Percentiles rank a stretch among this genome's conserved stretches.
Conservation (phyloP, 2,329 filamentous ascomycete species). For the Monilinia fructicola region DNA sequence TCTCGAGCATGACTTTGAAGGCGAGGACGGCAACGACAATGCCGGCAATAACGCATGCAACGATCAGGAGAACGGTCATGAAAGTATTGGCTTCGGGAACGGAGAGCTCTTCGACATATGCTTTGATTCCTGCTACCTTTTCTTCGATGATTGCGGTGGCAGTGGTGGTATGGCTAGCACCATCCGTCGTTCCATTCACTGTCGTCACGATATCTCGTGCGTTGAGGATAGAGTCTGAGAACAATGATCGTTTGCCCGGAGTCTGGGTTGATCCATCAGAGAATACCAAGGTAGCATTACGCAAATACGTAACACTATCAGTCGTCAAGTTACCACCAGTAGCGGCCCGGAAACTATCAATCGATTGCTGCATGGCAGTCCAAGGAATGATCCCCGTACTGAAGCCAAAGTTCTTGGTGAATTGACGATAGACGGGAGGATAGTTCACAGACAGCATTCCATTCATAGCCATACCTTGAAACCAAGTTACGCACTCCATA, state of each 20-base stretch:
- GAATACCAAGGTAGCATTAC: slow-evolving; percentile 74
- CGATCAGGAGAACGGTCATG: slow-evolving; percentile 89
- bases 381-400: slow-evolving; percentile 82
- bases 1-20: slow-evolving; percentile 86
- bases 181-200: slow-evolving; percentile 44
- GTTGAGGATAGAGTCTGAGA: slow-evolving; percentile 49
- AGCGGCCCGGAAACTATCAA: slow-evolving; percentile 75
- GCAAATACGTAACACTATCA: slow-evolving; percentile 73
- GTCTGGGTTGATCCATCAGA: slow-evolving; percentile 56
- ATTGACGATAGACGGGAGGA: slow-evolving; percentile 83
- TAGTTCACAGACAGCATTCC: slow-evolving; percentile 93
- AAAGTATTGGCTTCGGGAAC: slow-evolving; percentile 91
- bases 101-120: slow-evolving; percentile 76
- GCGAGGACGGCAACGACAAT: slow-evolving; percentile 86
- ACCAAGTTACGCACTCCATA: slow-evolving; percentile 80
- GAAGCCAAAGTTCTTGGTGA: slow-evolving; percentile 91
- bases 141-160: slow-evolving; percentile 44
- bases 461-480: slow-evolving; percentile 91
- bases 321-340: slow-evolving; percentile 86
- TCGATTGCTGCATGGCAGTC: slow-evolving; percentile 74
- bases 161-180: slow-evolving; percentile 29
- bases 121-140: slow-evolving; percentile 73
- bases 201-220: slow-evolving; percentile 54
- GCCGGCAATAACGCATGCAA: slow-evolving; percentile 79
- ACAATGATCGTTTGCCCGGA: slow-evolving; percentile 54